phyloP scores from a whole-genome alignment of 1,284 basidiomycete species.

The Leccinum subrobustum region DNA sequence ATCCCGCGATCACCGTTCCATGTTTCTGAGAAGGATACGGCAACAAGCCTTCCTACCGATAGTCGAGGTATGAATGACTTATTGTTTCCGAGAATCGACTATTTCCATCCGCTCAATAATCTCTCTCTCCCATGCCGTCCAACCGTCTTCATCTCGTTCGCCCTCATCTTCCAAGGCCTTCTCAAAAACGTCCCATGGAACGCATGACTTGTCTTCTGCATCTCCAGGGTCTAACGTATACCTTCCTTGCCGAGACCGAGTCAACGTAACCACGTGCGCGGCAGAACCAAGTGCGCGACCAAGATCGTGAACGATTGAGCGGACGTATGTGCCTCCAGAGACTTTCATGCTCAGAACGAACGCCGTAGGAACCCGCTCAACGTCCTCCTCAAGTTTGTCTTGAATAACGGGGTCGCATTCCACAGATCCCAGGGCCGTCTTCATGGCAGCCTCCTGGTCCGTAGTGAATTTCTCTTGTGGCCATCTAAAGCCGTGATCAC shows the following conservation, averaged over 20 bases:
- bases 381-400: conserved; percentile 35
- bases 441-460: conserved; percentile 71
- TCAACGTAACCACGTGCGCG: conserved; percentile 89
- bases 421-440: conserved; percentile 55
- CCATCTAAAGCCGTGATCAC: conserved; percentile 65
- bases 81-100: conserved; percentile 38
- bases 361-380: conserved; percentile 61
- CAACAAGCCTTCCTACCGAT: neutral
- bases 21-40: neutral
- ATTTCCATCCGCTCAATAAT: conserved; percentile 62
- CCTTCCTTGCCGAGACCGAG: conserved; percentile 80
- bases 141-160: conserved; percentile 59
- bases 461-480: conserved; percentile 68
- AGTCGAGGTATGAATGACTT: conserved; percentile 5
- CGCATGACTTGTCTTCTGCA: conserved; percentile 46
- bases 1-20: neutral
- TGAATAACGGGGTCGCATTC: conserved; percentile 31
- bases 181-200: conserved; percentile 81
- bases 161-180: conserved; percentile 57
- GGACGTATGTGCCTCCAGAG: conserved; percentile 95
- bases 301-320: conserved; percentile 89
- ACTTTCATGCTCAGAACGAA: conserved; percentile 91
- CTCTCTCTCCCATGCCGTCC: conserved; percentile 69
- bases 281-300: conserved; percentile 80
- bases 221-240: conserved; percentile 56